These are phyloP conservation scores for Clonostachys sp. DNA, from an alignment of 2,329 filamentous ascomycete species.

Conservation along the genomic window DNA sequence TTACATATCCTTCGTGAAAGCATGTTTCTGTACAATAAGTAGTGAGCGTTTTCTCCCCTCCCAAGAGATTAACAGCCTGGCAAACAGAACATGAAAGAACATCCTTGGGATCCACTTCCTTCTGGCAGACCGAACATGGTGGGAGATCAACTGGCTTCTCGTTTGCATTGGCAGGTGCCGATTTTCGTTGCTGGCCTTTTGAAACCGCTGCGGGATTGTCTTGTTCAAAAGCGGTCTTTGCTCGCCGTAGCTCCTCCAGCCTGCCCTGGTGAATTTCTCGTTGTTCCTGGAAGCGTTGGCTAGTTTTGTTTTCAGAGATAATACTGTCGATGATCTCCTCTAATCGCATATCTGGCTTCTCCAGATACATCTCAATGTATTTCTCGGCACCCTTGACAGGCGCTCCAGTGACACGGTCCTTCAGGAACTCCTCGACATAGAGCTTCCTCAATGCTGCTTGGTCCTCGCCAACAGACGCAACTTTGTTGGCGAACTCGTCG, in stretches of 20 bases:
- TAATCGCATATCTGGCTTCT: conserved; percentile 12
- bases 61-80: conserved; percentile 32
- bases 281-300: conserved; percentile 20
- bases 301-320: conserved; percentile 20
- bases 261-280: conserved; percentile 30
- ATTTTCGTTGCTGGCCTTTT: conserved; percentile 23
- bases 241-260: conserved; percentile 40
- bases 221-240: conserved; percentile 40
- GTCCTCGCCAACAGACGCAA: conserved; percentile 17
- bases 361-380: conserved; percentile 31
- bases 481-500: conserved; percentile 23
- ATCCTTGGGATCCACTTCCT: conserved; percentile 21
- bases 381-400: conserved; percentile 22
- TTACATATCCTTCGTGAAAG: conserved; percentile 31
- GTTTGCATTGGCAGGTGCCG: conserved; percentile 16
- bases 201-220: conserved; percentile 29
- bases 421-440: conserved; percentile 36
- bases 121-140: conserved; percentile 31
- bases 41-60: conserved; percentile 25
- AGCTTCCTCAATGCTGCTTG: conserved; percentile 23
- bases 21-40: conserved; percentile 41
- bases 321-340: conserved; percentile 27
- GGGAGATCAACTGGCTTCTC: conserved; percentile 29
- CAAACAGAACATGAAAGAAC: conserved; percentile 39
- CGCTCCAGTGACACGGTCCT: conserved; percentile 23